Base-by-base conservation (phyloP, 2,329 filamentous ascomycete genomes). In the Pyricularia sp. region DNA sequence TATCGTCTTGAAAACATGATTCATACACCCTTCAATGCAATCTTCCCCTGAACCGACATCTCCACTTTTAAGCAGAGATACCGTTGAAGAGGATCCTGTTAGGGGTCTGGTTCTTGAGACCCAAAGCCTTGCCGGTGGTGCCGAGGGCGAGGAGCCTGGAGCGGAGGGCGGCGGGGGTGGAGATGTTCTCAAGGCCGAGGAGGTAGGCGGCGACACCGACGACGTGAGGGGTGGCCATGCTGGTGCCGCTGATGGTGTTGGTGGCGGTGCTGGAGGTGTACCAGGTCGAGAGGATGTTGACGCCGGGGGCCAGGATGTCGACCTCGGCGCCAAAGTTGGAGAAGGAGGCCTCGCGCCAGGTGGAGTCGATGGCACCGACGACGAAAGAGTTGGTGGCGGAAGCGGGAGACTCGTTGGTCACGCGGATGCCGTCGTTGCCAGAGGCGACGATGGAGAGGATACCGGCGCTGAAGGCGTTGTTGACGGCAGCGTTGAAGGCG, bases 1-100 rank as follows among this genome's bases (percentile, higher is more conserved):
- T 12, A 50, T 50, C 11, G 17, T 42, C 31, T 9, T 14, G 11
- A 36, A n/a, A 50, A n/a, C 33, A 50, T 50, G 17, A 50, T 50
- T 50, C 17, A 50, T 50, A n/a, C 20, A 7, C 5, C 17, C 17
- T 42, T 14, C 2, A 42, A 42, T 42, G 12, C 36, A 42, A 33
- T 2, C 9, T 33, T 42, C 6, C 36, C 36, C 36, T 14, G 2
- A 17, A 2, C 7, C 36, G 36, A 42, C 31, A 33, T 33, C 4
- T 14, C 36, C 36, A 42, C 36, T 4, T 33, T 42, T 42, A 50
- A 50, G 42, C 42, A n/a, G 36, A 42, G 36, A n/a, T 10, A 70
- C 83, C 84, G 78, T 88, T 88, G 79, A 85, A 87, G 69, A 83
- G 84, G 68, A 89, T 79, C 69, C 79, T 74, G 79, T 88, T 88